A percentile compares a stretch with the other conserved stretches of the same genome.
These are phyloP conservation scores for Pterocarpus macrocarpus DNA, from an alignment of 306 rosid species.

Conservation along the genomic window DNA sequence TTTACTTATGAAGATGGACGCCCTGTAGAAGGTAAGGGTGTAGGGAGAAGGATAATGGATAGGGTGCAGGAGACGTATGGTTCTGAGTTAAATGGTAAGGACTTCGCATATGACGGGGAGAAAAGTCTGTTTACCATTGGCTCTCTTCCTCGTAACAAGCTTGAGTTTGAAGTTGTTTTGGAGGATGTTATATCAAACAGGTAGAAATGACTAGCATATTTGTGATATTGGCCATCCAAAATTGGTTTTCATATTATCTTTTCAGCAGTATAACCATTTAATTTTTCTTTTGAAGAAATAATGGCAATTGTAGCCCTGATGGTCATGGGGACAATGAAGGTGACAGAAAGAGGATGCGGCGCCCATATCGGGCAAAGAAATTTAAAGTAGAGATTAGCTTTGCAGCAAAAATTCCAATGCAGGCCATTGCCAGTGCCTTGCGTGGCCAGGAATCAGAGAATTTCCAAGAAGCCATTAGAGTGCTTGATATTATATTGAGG, in stretches of 20 bases:
- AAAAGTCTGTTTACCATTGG: constrained; percentile 92
- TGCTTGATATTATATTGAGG: constrained; percentile 84
- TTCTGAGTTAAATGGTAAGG: constrained; percentile 74
- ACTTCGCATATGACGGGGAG: constrained; percentile 95
- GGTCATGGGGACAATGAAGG: constrained; percentile 68
- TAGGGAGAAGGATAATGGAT: constrained; percentile 86
- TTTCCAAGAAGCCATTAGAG: constrained; percentile 91
- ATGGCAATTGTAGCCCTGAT: constrained; percentile 74
- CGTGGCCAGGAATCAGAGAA: constrained; percentile 93
- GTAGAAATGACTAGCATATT: constrained; percentile 44
- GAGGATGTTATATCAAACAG: constrained; percentile 76
- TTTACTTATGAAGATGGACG: constrained; percentile 87
- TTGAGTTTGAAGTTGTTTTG: constrained; percentile 78
- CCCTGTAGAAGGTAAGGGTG: constrained; percentile 86
- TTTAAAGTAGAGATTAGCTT: constrained; percentile 81
- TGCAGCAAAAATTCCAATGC: constrained; percentile 94
- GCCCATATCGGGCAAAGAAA: constrained; percentile 69
- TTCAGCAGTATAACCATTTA: background rate
- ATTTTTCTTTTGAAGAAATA: constrained; percentile 55
- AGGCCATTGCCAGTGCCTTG: constrained; percentile 80
- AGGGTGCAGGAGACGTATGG: constrained; percentile 79
- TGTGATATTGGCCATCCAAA: constrained; percentile 25
- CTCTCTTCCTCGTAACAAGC: constrained; percentile 85
- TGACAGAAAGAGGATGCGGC: constrained; percentile 84
- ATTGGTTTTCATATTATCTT: background rate